These are phyloP conservation scores for Lasiosphaeria hispida DNA, from an alignment of 495 filamentous ascomycete species.

Conservation along the genomic window DNA sequence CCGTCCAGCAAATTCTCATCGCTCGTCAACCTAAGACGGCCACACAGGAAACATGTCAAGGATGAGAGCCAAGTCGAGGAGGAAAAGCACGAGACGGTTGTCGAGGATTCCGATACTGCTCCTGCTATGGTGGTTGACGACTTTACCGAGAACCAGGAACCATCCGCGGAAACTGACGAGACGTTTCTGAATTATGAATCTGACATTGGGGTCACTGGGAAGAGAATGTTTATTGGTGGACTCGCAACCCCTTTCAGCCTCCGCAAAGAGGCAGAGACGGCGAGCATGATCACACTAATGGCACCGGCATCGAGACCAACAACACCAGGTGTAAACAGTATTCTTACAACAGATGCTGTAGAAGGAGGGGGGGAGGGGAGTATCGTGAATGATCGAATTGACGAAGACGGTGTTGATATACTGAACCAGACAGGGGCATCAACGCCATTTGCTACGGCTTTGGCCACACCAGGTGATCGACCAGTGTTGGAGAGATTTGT, in stretches of 20 bases:
- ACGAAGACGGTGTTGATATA: background rate
- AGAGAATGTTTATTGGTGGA: constrained; percentile 46
- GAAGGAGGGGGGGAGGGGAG: background rate
- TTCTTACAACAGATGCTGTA: background rate
- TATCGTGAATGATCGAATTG: background rate
- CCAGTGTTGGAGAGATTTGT: constrained; percentile 11
- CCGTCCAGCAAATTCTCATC: background rate
- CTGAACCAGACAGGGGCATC: background rate
- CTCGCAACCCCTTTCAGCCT: constrained; percentile 53
- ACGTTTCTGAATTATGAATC: constrained; percentile 24
- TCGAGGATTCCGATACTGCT: constrained; percentile 30
- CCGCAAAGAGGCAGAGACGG: constrained; percentile 45
- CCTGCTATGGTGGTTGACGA: constrained; percentile 28
- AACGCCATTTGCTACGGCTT: constrained; percentile 1
- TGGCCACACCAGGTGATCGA: constrained; percentile 4
- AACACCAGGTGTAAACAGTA: constrained; percentile 1
- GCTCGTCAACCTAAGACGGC: constrained; percentile 12
- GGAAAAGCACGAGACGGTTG: background rate
- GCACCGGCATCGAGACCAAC: constrained; percentile 6
- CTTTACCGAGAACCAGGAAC: constrained; percentile 18
- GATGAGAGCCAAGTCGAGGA: constrained; percentile 41
- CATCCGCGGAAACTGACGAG: constrained; percentile 4
- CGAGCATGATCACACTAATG: constrained; percentile 53
- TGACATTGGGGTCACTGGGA: constrained; percentile 42
- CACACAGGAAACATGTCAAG: constrained; percentile 38